phyloP scores from a whole-genome alignment of 352 stramenopile genomes.

The Nothophytophthora sp. region DNA sequence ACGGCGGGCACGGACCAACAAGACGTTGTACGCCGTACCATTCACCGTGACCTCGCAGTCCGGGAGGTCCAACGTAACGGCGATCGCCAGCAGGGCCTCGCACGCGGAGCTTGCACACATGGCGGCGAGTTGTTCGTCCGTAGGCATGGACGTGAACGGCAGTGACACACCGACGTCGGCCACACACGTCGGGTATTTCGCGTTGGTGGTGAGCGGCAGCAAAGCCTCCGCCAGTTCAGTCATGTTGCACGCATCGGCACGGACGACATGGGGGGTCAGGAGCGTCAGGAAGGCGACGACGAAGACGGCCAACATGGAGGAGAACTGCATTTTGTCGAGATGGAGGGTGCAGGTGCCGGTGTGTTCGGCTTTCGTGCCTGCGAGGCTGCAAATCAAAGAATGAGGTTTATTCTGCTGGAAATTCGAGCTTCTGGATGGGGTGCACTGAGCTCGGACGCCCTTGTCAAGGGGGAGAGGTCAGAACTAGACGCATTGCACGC shows the following conservation, averaged over 20 bases:
- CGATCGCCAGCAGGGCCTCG: conserved; percentile 4
- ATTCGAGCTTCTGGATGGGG: too few relatives aligned
- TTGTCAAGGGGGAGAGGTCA: too few relatives aligned
- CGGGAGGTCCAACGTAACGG: conserved; percentile 7
- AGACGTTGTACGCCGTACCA: conserved; percentile 16
- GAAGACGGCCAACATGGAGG: conserved; percentile 5
- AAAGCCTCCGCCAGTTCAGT: conserved; percentile 9
- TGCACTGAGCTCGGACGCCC: too few relatives aligned
- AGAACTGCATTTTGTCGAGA: conserved; percentile 22
- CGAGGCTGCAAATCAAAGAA: conserved; percentile 4
- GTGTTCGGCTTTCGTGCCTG: too few relatives aligned
- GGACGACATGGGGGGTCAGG: conserved; percentile 3
- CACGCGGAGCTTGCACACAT: conserved; percentile 20
- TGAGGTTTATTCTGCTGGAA: too few relatives aligned
- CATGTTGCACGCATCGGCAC: conserved; percentile 18
- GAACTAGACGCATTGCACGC: too few relatives aligned
- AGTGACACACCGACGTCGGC: conserved; percentile 7
- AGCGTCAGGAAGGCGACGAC: conserved; percentile 20
- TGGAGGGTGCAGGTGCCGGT: not conserved
- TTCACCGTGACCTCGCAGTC: conserved; percentile 16
- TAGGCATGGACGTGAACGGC: conserved; percentile 9
- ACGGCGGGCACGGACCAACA: conserved; percentile 8
- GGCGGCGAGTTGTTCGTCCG: conserved; percentile 5
- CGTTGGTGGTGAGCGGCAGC: conserved; percentile 1
- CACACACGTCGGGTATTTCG: conserved; percentile 5